Conservation (phyloP, 2,329 filamentous ascomycete genomes). For the Talaromyces albobiverticillius region DNA sequence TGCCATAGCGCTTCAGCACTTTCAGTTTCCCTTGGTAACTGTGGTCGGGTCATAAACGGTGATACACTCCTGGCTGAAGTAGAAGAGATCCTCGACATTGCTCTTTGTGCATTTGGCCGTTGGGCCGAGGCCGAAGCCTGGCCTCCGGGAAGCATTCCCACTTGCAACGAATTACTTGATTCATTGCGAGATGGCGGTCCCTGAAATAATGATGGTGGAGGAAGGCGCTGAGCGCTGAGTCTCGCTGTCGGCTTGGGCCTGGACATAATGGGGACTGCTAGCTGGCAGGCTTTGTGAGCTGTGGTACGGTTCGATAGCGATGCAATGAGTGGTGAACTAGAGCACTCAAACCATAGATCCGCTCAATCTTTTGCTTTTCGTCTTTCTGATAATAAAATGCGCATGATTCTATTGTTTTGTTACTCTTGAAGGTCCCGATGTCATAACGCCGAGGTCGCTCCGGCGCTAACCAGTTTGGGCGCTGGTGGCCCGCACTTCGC, state of each 20-base stretch:
- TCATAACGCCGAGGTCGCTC: constrained; percentile 19
- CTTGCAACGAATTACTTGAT: constrained; percentile 61
- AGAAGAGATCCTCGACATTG: constrained; percentile 25
- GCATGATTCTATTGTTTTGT: too few species aligned
- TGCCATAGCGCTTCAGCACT: constrained; percentile 87
- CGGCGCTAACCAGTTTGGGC: constrained; percentile 23
- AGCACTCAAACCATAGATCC: too few species aligned
- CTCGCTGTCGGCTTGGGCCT: constrained; percentile 26
- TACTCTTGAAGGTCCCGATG: too few species aligned
- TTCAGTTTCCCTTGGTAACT: constrained; percentile 56
- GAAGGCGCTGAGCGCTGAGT: constrained; percentile 52
- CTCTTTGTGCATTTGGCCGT: constrained; percentile 33
- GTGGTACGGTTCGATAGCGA: background rate
- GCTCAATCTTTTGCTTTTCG: too few species aligned
- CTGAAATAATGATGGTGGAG: constrained; percentile 75
- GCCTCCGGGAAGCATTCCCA: constrained; percentile 30
- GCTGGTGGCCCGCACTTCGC: constrained; percentile 26
- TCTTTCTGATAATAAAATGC: too few species aligned
- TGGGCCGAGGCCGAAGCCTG: constrained; percentile 24
- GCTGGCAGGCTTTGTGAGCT: too few species aligned
- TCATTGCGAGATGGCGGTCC: constrained; percentile 76
- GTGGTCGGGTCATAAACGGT: constrained; percentile 29
- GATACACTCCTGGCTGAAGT: constrained; percentile 31
- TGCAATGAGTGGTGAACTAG: background rate
- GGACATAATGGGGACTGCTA: constrained; percentile 17